These are phyloP conservation scores for Ogataea methanolica DNA, from an alignment of 805 yeast genomes.

Conservation along the genomic window DNA sequence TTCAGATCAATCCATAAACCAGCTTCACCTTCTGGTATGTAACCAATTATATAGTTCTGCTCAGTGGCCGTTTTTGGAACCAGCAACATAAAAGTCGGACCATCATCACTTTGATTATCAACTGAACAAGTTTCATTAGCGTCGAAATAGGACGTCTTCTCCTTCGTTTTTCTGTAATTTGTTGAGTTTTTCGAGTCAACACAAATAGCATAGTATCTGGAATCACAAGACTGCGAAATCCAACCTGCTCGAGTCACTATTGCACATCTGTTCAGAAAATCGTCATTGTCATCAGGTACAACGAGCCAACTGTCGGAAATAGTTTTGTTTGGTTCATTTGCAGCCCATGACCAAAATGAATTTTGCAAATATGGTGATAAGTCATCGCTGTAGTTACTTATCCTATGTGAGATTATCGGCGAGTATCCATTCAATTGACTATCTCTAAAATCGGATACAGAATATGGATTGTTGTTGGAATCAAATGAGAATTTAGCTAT, in stretches of 20 bases:
- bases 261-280: conserved; percentile 36
- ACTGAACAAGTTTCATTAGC: conserved; percentile 25
- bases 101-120: background rate
- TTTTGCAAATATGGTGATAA: conserved; percentile 30
- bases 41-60: conserved; percentile 27
- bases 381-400: conserved; percentile 17
- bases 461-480: conserved; percentile 32
- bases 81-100: conserved; percentile 34
- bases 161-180: conserved; percentile 39
- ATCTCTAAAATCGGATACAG: conserved; percentile 31
- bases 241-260: conserved; percentile 46
- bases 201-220: conserved; percentile 52
- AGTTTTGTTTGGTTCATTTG: conserved; percentile 43
- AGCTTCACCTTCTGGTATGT: conserved; percentile 20
- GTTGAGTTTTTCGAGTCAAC: conserved; percentile 34
- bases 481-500: conserved; percentile 33
- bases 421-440: conserved; percentile 56
- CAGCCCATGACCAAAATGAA: conserved; percentile 74
- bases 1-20: conserved; percentile 80
- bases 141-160: conserved; percentile 40
- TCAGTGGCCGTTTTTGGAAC: conserved; percentile 50
- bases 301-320: background rate
- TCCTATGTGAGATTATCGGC: conserved; percentile 51
- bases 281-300: conserved; percentile 14
- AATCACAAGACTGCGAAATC: conserved; percentile 65